phyloP scores from a whole-genome alignment of 305 asterid genomes.

The Fraxinus platypoda region DNA sequence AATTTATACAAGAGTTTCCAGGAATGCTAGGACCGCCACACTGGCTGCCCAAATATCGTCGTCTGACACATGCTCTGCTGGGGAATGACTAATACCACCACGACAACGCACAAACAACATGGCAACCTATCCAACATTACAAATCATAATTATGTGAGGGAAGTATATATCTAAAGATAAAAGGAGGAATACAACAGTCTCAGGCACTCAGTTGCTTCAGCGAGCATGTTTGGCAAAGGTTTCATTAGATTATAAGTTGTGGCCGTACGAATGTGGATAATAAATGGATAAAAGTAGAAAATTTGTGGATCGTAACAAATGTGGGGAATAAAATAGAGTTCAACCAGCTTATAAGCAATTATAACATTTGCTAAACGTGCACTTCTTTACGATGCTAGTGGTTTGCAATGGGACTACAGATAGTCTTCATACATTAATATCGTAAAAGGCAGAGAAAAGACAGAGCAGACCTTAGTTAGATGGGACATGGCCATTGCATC shows the following conservation, averaged over 20 bases:
- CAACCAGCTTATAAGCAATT: neutral
- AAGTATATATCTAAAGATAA: neutral
- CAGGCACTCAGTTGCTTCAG: neutral
- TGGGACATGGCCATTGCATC: conserved; percentile 99
- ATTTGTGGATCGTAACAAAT: neutral
- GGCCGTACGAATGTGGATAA: neutral
- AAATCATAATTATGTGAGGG: neutral
- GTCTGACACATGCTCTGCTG: conserved; percentile 77
- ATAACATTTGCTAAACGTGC: neutral
- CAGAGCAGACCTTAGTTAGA: conserved; percentile 64
- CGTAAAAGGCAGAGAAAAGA: neutral
- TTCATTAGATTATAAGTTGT: neutral
- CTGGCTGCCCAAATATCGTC: conserved; percentile 93
- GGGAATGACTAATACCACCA: conserved; percentile 97
- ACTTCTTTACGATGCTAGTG: neutral
- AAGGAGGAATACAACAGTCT: neutral
- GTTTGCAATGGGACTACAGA: neutral
- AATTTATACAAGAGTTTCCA: conserved; percentile 60
- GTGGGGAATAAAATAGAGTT: neutral
- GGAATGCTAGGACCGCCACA: conserved; percentile 64
- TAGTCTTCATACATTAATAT: neutral
- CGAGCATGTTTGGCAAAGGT: neutral
- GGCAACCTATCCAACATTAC: conserved; percentile 54
- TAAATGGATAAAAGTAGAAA: neutral
- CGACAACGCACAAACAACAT: conserved; percentile 95